phyloP scores from a whole-genome alignment of 257 asterid species.

The Hygrophila difformis region DNA sequence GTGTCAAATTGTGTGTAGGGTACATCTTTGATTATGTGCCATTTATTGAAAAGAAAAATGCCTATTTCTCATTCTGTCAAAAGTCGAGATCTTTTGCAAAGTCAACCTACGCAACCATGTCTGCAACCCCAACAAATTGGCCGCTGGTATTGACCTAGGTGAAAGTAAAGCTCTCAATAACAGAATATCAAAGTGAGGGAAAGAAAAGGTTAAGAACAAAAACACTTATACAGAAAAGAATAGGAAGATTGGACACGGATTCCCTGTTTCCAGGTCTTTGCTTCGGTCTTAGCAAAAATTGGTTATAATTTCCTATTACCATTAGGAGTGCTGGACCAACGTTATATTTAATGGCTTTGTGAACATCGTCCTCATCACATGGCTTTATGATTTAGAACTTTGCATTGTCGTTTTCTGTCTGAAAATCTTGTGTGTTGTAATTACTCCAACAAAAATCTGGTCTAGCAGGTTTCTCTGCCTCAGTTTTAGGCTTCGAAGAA shows the following conservation, averaged over 20 bases:
- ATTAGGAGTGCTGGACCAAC: constrained; percentile 90
- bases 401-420: constrained; percentile 47
- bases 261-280: constrained; percentile 39
- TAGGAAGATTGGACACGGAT: constrained; percentile 56
- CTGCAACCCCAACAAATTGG: constrained; percentile 84
- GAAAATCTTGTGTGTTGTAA: constrained; percentile 48
- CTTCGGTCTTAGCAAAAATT: constrained; percentile 49
- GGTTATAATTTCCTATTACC: constrained; percentile 69
- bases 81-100: constrained; percentile 70
- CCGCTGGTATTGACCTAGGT: constrained; percentile 83
- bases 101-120: constrained; percentile 77
- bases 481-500: constrained; percentile 25
- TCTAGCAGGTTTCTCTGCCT: constrained; percentile 23
- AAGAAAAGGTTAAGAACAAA: no score
- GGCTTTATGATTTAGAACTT: constrained; percentile 79
- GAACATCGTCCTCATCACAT: constrained; percentile 73
- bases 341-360: constrained; percentile 70
- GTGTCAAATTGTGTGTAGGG: constrained; percentile 54
- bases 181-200: no score
- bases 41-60: constrained; percentile 73
- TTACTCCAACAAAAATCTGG: no score
- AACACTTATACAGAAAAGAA: constrained; percentile 86
- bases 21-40: constrained; percentile 84
- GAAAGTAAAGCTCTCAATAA: no score
- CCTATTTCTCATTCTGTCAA: constrained; percentile 92